phyloP scores from a whole-genome alignment of 1,284 basidiomycete genomes.

The Rhodotorula sp. region DNA sequence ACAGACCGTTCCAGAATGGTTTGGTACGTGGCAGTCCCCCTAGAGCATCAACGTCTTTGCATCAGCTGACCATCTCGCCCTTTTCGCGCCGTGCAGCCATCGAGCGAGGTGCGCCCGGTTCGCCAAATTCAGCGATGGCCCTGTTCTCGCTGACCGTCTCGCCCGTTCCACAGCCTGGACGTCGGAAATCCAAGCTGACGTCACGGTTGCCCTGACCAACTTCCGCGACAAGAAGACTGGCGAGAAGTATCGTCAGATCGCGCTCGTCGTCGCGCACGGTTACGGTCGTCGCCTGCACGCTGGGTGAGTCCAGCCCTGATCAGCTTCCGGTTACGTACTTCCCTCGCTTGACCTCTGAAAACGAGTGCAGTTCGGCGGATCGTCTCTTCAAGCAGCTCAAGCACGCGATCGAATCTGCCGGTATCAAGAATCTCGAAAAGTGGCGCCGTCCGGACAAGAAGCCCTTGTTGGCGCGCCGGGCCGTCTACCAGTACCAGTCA shows the following conservation, averaged over 20 bases:
- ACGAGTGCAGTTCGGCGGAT: slow-evolving; percentile 13
- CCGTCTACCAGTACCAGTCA: slow-evolving; percentile 21
- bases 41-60: too few species aligned
- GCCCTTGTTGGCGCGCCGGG: slow-evolving; percentile 33
- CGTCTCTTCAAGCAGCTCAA: slow-evolving; percentile 33
- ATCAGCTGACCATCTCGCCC: background rate
- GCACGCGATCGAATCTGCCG: slow-evolving; percentile 29
- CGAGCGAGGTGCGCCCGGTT: slow-evolving; percentile 22
- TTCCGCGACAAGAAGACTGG: slow-evolving; percentile 25
- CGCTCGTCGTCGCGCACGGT: slow-evolving; percentile 44
- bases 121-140: background rate
- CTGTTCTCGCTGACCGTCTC: too few species aligned
- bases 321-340: background rate
- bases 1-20: slow-evolving; percentile 44
- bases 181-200: slow-evolving; percentile 42
- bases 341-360: too few species aligned
- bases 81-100: slow-evolving; percentile 13
- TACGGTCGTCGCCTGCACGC: slow-evolving; percentile 24
- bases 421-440: slow-evolving; percentile 16
- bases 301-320: background rate
- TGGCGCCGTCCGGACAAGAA: slow-evolving; percentile 42
- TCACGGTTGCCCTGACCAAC: slow-evolving; percentile 40
- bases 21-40: slow-evolving; percentile 22
- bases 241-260: slow-evolving; percentile 38
- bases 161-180: slow-evolving; percentile 34